Conservation (phyloP, 2,329 filamentous ascomycete species). For the Penicillium digitatum region DNA sequence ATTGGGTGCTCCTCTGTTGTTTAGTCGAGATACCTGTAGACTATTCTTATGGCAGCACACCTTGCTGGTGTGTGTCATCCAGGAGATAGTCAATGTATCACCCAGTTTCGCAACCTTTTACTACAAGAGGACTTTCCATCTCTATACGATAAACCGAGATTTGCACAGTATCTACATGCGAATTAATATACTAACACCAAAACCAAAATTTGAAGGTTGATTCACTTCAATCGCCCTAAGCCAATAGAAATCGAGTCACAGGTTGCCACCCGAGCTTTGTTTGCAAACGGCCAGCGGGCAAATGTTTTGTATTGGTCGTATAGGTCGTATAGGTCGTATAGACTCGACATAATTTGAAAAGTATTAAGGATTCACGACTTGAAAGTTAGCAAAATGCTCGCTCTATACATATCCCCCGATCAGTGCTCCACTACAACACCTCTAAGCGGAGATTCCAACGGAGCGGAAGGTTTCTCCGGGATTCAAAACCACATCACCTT, state of each 20-base stretch:
- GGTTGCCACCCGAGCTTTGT: neutral
- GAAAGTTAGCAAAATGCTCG: neutral
- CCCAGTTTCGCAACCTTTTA: neutral
- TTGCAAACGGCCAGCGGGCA: neutral
- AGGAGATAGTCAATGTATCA: neutral
- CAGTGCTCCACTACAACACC: neutral
- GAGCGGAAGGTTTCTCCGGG: conserved; percentile 25
- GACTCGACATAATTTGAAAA: neutral
- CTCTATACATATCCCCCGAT: neutral
- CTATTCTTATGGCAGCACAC: neutral
- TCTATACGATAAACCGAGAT: neutral
- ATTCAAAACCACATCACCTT: neutral
- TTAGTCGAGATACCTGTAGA: neutral
- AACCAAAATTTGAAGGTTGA: neutral
- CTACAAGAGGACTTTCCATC: neutral
- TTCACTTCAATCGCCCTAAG: neutral
- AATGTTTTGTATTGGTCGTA: neutral
- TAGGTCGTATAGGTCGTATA: no score
- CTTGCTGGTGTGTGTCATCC: no score
- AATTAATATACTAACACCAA: neutral
- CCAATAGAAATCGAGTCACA: neutral
- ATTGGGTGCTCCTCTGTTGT: neutral
- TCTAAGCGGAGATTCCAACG: conserved; percentile 14
- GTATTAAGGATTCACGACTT: neutral
- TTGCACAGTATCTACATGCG: neutral